phyloP scores from a whole-genome alignment of 257 asterid species.

The Penstemon eatonii region DNA sequence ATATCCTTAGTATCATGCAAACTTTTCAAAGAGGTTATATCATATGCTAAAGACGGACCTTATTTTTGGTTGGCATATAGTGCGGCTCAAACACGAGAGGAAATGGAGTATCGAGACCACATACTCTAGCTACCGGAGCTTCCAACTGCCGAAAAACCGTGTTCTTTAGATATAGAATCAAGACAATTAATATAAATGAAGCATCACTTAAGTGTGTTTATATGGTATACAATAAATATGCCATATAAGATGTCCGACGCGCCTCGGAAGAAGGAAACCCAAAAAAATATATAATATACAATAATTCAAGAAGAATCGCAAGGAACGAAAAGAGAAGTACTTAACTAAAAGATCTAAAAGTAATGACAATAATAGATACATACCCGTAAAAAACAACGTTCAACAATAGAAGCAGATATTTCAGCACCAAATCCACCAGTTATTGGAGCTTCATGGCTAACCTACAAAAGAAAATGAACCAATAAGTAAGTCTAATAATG shows the following conservation, averaged over 20 bases:
- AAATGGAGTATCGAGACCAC: conserved; percentile 93
- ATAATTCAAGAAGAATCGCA: background rate
- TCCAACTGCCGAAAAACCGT: conserved; percentile 57
- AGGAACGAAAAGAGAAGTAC: background rate
- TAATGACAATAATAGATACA: conserved; percentile 1
- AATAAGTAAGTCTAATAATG: conserved; percentile 22
- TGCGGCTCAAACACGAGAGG: conserved; percentile 95
- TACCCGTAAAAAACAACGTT: conserved; percentile 94
- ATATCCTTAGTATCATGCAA: background rate
- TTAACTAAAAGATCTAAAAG: background rate
- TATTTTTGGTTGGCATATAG: conserved; percentile 88
- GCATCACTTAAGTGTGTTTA: background rate
- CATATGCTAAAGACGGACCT: conserved; percentile 45
- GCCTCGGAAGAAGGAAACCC: no score
- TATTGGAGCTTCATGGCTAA: conserved; percentile 97
- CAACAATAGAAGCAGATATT: conserved; percentile 87
- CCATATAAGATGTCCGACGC: no score
- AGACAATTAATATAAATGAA: background rate
- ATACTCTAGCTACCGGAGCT: conserved; percentile 92
- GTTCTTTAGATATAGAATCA: background rate
- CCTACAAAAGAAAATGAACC: conserved; percentile 39
- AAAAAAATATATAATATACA: no score
- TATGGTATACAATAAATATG: no score
- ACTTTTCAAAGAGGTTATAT: background rate
- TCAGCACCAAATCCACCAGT: conserved; percentile 99